Evolutionary conservation across 2,329 filamentous ascomycete species (phyloP).

Genomic region (Colletotrichum lindemuthianum): DNA sequence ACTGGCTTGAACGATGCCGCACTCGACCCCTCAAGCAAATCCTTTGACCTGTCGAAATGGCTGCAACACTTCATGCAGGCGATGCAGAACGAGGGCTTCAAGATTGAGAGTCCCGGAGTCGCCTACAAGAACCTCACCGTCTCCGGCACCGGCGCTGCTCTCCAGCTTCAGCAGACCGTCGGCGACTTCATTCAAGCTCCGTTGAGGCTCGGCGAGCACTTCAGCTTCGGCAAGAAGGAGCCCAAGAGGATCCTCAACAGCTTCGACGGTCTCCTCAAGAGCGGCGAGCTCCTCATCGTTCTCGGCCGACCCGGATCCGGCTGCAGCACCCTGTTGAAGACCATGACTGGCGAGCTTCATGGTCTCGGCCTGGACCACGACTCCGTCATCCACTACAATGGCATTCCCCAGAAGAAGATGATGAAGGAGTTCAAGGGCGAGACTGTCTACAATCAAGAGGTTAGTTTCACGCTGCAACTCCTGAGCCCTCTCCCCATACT

Average conservation of each 20-base stretch:
- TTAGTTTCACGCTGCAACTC: constrained; percentile 21
- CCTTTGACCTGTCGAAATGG: constrained; percentile 56
- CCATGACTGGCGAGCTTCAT: constrained; percentile 67
- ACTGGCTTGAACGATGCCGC: constrained; percentile 41
- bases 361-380: constrained; percentile 63
- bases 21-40: constrained; percentile 49
- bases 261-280: constrained; percentile 72
- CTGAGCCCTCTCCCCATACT: too few relatives aligned
- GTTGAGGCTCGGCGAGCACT: constrained; percentile 64
- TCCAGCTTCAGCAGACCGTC: constrained; percentile 77
- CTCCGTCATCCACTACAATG: constrained; percentile 70
- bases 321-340: constrained; percentile 72
- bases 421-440: constrained; percentile 70
- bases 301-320: constrained; percentile 74
- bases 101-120: constrained; percentile 65
- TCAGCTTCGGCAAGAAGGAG: constrained; percentile 56
- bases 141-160: constrained; percentile 71
- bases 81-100: constrained; percentile 65
- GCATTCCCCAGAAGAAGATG: constrained; percentile 64
- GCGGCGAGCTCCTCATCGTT: constrained; percentile 75
- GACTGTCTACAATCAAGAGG: constrained; percentile 80
- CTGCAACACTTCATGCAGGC: constrained; percentile 49
- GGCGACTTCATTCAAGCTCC: constrained; percentile 67
- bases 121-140: constrained; percentile 74
- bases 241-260: constrained; percentile 69